Conservation (phyloP, 2,329 filamentous ascomycete genomes). For the Monosporascus sp. region DNA sequence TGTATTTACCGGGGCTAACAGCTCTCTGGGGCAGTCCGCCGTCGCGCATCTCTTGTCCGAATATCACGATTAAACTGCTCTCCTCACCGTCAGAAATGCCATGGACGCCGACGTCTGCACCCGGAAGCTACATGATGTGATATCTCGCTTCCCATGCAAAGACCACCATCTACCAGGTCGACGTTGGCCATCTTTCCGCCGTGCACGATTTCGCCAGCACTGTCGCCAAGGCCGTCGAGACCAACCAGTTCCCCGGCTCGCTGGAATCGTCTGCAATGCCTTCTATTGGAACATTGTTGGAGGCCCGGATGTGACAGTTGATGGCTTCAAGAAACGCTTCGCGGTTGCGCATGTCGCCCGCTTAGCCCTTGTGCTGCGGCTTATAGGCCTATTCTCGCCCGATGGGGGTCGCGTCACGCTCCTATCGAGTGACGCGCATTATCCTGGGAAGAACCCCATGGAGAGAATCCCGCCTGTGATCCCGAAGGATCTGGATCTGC, state of each 20-base stretch:
- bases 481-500: conserved; percentile 24
- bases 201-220: conserved; percentile 29
- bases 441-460: conserved; percentile 26
- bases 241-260: conserved; percentile 24
- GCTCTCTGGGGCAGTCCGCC: conserved; percentile 25
- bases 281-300: conserved; percentile 31
- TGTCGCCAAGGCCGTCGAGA: conserved; percentile 22
- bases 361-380: conserved; percentile 29
- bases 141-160: conserved; percentile 29
- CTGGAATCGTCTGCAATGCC: conserved; percentile 35
- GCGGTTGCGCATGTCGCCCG: conserved; percentile 35
- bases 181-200: conserved; percentile 27
- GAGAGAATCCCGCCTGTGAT: conserved; percentile 26
- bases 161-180: conserved; percentile 28
- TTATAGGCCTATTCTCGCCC: conserved; percentile 58
- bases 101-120: conserved; percentile 24
- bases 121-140: conserved; percentile 18
- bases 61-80: conserved; percentile 14
- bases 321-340: conserved; percentile 34
- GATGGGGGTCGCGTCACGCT: conserved; percentile 28
- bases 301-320: conserved; percentile 27
- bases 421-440: conserved; percentile 23
- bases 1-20: conserved; percentile 33
- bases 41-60: conserved; percentile 15
- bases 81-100: conserved; percentile 28